Evolutionary conservation across 2,329 filamentous ascomycete species (phyloP).

Genomic region (Thielaviopsis musarum): DNA sequence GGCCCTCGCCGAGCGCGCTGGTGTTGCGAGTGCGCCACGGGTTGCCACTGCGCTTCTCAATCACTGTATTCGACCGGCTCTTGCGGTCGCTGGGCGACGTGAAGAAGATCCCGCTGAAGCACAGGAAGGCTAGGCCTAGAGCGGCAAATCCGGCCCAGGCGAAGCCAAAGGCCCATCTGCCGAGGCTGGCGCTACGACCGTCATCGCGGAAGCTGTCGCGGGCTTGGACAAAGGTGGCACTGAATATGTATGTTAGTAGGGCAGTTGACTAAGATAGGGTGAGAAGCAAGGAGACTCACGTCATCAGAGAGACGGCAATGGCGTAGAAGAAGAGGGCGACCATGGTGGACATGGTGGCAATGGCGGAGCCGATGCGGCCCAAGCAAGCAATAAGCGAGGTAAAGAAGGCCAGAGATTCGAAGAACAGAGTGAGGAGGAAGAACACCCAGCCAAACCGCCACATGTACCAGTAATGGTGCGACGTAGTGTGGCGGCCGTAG

Average conservation of each 20-base stretch:
- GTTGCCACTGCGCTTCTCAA: slow-evolving; percentile 10
- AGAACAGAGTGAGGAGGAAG: slow-evolving; percentile 70
- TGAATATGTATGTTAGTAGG: slow-evolving; percentile 16
- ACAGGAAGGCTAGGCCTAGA: slow-evolving; percentile 46
- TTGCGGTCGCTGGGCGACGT: slow-evolving; percentile 23
- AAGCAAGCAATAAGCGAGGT: slow-evolving; percentile 51
- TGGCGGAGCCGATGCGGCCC: slow-evolving; percentile 51
- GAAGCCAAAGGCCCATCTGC: slow-evolving; percentile 56
- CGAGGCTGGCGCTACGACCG: slow-evolving; percentile 42
- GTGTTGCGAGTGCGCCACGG: slow-evolving; percentile 17
- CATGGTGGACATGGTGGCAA: slow-evolving; percentile 41
- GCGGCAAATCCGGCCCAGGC: slow-evolving; percentile 55
- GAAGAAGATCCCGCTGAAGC: slow-evolving; percentile 47
- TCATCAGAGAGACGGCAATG: slow-evolving; percentile 55
- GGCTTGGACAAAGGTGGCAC: slow-evolving; percentile 48
- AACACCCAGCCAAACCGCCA: slow-evolving; percentile 91
- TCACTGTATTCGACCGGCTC: slow-evolving; percentile 14
- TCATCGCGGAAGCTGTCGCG: slow-evolving; percentile 45
- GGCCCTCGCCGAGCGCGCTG: slow-evolving; percentile 27
- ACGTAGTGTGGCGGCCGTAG: slow-evolving; percentile 38
- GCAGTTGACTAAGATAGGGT: background rate
- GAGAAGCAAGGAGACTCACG: slow-evolving; percentile 31
- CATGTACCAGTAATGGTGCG: slow-evolving; percentile 55
- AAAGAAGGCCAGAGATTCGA: slow-evolving; percentile 52
- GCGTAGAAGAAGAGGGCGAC: slow-evolving; percentile 54